Conservation (phyloP, 176 grass and related monocot genomes). For the Musa beccarii region DNA sequence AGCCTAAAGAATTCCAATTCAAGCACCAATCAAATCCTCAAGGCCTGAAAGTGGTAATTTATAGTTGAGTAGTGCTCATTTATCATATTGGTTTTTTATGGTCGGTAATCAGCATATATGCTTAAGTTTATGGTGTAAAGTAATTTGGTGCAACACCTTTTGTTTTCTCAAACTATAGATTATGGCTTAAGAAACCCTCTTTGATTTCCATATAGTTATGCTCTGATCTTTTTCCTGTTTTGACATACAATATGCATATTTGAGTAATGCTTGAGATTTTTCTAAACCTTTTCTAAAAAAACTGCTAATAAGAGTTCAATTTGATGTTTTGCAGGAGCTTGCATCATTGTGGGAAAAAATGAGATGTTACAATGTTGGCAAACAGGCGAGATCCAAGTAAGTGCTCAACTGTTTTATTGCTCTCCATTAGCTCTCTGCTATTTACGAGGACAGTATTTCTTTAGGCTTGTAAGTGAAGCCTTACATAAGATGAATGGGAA, state of each 20-base stretch:
- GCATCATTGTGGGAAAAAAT: constrained; percentile 91
- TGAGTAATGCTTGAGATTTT: too few species aligned
- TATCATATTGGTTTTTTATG: not conserved
- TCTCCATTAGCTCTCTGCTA: not conserved
- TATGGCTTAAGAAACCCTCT: too few species aligned
- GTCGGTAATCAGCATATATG: not conserved
- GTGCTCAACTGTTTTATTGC: constrained; percentile 1
- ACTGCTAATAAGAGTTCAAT: too few species aligned
- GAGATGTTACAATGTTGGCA: constrained; percentile 51
- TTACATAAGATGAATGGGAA: constrained; percentile 74
- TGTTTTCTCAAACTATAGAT: too few species aligned
- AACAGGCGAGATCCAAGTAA: constrained; percentile 75
- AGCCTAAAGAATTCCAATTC: not conserved
- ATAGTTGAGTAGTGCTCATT: not conserved
- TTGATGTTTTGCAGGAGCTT: constrained; percentile 44
- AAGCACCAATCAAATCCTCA: not conserved
- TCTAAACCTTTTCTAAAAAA: too few species aligned
- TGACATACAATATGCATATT: too few species aligned
- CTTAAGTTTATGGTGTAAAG: not conserved
- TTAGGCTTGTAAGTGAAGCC: constrained; percentile 67
- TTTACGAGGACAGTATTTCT: constrained; percentile 4
- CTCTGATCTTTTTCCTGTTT: too few species aligned
- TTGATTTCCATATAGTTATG: too few species aligned
- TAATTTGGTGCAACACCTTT: not conserved
- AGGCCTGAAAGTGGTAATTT: too few species aligned